Evolutionary conservation across 805 yeast species (phyloP).

Genomic region (Ogataea methanolica): DNA sequence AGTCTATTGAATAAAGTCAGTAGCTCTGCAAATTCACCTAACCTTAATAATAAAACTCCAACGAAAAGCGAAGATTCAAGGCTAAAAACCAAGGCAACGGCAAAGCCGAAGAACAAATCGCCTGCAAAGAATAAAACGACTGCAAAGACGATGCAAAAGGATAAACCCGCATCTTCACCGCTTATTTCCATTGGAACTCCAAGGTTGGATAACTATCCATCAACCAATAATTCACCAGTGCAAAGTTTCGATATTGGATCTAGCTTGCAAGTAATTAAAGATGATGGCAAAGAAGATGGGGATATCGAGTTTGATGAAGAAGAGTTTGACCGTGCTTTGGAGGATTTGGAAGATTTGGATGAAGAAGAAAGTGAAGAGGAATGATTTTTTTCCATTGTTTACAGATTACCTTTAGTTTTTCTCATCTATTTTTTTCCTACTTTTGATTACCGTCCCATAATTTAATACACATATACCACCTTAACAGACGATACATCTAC

Average conservation of each 20-base stretch:
- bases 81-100: not conserved
- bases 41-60: not conserved
- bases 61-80: not conserved
- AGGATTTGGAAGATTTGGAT: constrained; percentile 14
- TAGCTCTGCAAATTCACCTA: not conserved
- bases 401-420: no score
- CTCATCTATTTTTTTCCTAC: no score
- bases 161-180: not conserved
- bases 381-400: constrained; percentile 3
- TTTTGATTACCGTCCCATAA: no score
- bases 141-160: not conserved
- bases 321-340: constrained; percentile 23
- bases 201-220: constrained; percentile 5
- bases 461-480: no score
- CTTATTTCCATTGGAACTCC: constrained; percentile 4
- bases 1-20: constrained; percentile 6
- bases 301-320: constrained; percentile 20
- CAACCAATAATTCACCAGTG: constrained; percentile 5
- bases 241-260: not conserved
- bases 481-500: no score
- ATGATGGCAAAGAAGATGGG: constrained; percentile 7
- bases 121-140: not conserved
- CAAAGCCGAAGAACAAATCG: not conserved
- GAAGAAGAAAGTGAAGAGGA: constrained; percentile 29
- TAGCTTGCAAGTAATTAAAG: not conserved